phyloP scores from a whole-genome alignment of 768 basidiomycete genomes.

The Pilatotrama ljubarskyi region DNA sequence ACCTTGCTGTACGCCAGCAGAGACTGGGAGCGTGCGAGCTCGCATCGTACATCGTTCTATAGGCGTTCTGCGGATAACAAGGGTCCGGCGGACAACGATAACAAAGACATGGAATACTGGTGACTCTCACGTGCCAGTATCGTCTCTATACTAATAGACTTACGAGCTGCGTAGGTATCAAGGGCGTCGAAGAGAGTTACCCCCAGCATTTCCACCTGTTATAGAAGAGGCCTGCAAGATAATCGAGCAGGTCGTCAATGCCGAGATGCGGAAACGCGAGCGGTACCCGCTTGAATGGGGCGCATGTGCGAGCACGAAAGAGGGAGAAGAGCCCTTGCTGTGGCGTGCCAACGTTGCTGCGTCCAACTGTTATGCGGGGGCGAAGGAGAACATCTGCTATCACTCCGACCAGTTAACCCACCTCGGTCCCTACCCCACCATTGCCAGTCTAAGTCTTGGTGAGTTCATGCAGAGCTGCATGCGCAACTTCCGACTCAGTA shows the following conservation, averaged over 20 bases:
- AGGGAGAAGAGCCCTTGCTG: conserved; percentile 22
- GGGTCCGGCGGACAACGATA: conserved; percentile 51
- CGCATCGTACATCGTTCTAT: conserved; percentile 81
- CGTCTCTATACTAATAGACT: neutral
- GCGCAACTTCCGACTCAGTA: neutral
- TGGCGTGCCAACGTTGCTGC: conserved; percentile 89
- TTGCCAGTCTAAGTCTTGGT: conserved; percentile 84
- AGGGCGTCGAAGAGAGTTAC: conserved; percentile 59
- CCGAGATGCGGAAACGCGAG: conserved; percentile 60
- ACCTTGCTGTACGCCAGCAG: conserved; percentile 63
- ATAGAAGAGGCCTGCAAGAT: conserved; percentile 82
- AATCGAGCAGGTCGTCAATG: conserved; percentile 69
- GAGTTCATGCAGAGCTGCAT: conserved; percentile 15
- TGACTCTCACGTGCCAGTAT: conserved; percentile 29
- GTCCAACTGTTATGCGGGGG: conserved; percentile 80
- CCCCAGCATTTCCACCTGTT: conserved; percentile 54
- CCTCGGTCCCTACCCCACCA: conserved; percentile 82
- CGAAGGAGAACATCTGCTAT: conserved; percentile 77
- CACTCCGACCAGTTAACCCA: conserved; percentile 83
- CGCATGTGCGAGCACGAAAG: conserved; percentile 25
- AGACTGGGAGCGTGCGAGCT: conserved; percentile 72
- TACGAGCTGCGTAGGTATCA: conserved; percentile 61
- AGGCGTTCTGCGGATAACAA: conserved; percentile 37
- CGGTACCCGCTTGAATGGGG: conserved; percentile 72
- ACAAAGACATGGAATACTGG: conserved; percentile 77